A percentile compares a stretch with the other conserved stretches of the same genome.
Conservation (phyloP, 352 stramenopile species). For the Blastocystis sp. region DNA sequence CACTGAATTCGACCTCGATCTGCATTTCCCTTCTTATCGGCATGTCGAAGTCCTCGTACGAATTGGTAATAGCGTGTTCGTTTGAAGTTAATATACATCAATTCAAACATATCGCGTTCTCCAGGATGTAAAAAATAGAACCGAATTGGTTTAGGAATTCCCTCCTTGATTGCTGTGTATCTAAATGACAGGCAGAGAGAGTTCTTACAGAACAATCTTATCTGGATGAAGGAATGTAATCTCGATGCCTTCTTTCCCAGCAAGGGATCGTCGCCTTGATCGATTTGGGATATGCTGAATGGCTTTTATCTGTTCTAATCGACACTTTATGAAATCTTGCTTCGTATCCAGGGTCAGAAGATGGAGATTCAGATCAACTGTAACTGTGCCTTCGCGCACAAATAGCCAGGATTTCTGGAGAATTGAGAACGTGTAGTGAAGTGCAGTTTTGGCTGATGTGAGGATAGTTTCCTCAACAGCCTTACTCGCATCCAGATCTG, state of each 20-base stretch:
- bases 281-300: background rate
- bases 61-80: background rate
- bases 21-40: background rate
- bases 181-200: background rate
- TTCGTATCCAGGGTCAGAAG: background rate
- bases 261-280: background rate
- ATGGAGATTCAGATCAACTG: background rate
- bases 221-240: background rate
- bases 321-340: background rate
- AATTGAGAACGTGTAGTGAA: background rate
- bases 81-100: background rate
- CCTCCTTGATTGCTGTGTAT: background rate
- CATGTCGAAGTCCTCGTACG: background rate
- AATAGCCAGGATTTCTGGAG: background rate
- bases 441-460: background rate
- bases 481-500: background rate
- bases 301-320: background rate
- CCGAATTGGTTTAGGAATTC: background rate
- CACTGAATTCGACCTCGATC: background rate
- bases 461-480: background rate
- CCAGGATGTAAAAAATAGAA: background rate
- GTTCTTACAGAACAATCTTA: background rate
- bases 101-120: no score
- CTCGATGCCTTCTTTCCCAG: background rate
- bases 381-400: background rate